A percentile compares a stretch with the other conserved stretches of the same genome.
Conservation (phyloP, 129 eudicot species). For the Saussurea involucrata region DNA sequence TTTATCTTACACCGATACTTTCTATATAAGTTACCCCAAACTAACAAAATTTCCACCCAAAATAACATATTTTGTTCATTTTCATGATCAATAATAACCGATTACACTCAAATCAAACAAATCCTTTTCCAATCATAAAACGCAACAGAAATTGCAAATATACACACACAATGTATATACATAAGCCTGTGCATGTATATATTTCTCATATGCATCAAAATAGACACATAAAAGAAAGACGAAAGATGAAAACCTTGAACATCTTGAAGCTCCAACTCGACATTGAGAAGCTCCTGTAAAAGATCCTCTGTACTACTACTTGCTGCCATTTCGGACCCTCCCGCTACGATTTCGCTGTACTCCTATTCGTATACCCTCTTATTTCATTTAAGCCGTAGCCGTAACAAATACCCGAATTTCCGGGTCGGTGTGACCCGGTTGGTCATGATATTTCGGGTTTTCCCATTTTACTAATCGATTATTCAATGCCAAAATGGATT, state of each 20-base stretch:
- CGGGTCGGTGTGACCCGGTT: neutral
- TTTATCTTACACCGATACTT: neutral
- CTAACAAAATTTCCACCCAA: neutral
- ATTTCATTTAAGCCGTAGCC: neutral
- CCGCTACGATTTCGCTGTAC: neutral
- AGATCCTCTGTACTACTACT: conserved; percentile 42
- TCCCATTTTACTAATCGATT: neutral
- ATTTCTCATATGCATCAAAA: neutral
- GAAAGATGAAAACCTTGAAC: conserved; percentile 58
- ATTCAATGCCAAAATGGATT: too few relatives aligned
- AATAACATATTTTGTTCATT: neutral
- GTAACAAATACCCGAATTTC: neutral
- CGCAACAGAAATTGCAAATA: conserved; percentile 1
- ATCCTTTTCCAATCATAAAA: neutral
- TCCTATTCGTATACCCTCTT: neutral
- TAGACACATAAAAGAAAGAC: neutral
- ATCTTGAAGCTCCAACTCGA: conserved; percentile 80
- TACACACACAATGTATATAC: neutral
- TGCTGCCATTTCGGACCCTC: conserved; percentile 47
- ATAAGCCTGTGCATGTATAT: neutral
- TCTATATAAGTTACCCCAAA: neutral
- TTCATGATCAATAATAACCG: neutral
- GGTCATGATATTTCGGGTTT: neutral
- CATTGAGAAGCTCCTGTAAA: conserved; percentile 69
- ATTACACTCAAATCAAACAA: neutral